These are phyloP conservation scores for Clarireedia sp. DNA, from an alignment of 2,329 filamentous ascomycete species.

Conservation along the genomic window DNA sequence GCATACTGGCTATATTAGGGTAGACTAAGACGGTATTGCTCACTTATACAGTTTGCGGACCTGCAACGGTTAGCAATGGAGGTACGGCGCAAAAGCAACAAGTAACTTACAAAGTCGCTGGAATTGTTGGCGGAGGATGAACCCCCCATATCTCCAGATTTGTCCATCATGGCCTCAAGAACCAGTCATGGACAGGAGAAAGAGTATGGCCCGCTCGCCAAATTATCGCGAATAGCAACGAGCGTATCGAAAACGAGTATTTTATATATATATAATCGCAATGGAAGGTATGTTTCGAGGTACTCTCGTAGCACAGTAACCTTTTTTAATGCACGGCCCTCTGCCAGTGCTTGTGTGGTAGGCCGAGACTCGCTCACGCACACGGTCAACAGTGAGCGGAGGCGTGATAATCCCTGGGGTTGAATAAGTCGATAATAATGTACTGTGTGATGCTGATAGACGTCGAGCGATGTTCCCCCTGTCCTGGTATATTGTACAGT, in stretches of 20 bases:
- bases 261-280: not conserved
- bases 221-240: not conserved
- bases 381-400: no score
- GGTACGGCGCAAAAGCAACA: not conserved
- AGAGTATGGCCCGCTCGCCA: not conserved
- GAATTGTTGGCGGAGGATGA: conserved; percentile 60
- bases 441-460: not conserved
- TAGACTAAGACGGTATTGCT: conserved; percentile 24
- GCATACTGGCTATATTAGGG: conserved; percentile 22
- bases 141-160: conserved; percentile 26
- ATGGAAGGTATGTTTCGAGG: not conserved
- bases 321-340: not conserved
- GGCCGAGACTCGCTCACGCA: not conserved
- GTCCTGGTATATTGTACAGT: no score
- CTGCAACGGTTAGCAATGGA: conserved; percentile 38
- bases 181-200: not conserved
- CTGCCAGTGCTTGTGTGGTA: not conserved
- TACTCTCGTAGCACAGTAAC: not conserved
- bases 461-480: no score
- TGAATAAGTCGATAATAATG: not conserved
- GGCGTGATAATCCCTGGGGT: not conserved
- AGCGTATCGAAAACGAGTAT: not conserved
- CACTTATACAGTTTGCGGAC: conserved; percentile 99
- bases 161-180: conserved; percentile 25
- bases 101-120: conserved; percentile 79